Percentiles rank a stretch among this genome's conserved stretches.
phyloP scores from a whole-genome alignment of 495 filamentous ascomycete species.

The Annulohypoxylon moriforme region DNA sequence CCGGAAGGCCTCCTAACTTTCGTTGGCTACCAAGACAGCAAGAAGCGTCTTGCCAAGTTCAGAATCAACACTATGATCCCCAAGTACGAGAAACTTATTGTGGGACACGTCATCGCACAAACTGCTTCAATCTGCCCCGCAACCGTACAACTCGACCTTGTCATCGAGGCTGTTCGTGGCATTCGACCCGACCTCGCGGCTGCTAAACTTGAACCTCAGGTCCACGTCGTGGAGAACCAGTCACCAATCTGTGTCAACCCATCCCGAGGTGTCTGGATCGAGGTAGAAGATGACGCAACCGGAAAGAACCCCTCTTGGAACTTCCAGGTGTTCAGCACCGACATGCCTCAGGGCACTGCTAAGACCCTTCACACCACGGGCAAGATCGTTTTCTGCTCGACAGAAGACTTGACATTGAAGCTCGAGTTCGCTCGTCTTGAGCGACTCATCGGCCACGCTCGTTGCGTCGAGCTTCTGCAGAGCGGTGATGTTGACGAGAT shows the following conservation, averaged over 20 bases:
- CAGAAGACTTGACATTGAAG: slow-evolving; percentile 41
- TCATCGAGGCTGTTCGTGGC: slow-evolving; percentile 59
- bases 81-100: slow-evolving; percentile 53
- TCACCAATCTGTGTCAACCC: slow-evolving; percentile 56
- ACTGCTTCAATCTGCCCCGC: slow-evolving; percentile 63
- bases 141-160: slow-evolving; percentile 60
- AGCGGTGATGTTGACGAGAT: slow-evolving; percentile 58
- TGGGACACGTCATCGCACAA: slow-evolving; percentile 58
- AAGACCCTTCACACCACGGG: slow-evolving; percentile 47
- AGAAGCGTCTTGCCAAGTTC: slow-evolving; percentile 53
- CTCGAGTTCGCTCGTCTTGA: slow-evolving; percentile 58
- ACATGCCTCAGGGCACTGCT: slow-evolving; percentile 25
- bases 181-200: slow-evolving; percentile 48
- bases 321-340: slow-evolving; percentile 42
- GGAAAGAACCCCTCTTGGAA: slow-evolving; percentile 32
- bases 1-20: slow-evolving; percentile 53
- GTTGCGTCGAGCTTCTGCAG: slow-evolving; percentile 55
- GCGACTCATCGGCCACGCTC: slow-evolving; percentile 54
- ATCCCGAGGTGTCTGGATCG: slow-evolving; percentile 53
- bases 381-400: slow-evolving; percentile 46
- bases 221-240: slow-evolving; percentile 55
- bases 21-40: slow-evolving; percentile 56
- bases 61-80: slow-evolving; percentile 59
- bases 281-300: slow-evolving; percentile 39
- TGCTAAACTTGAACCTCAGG: slow-evolving; percentile 47